Evolutionary conservation across 108 stramenopile species (phyloP), one percentile per base, ranked within the genome.

Genomic region (Schizochytrium sp.): DNA sequence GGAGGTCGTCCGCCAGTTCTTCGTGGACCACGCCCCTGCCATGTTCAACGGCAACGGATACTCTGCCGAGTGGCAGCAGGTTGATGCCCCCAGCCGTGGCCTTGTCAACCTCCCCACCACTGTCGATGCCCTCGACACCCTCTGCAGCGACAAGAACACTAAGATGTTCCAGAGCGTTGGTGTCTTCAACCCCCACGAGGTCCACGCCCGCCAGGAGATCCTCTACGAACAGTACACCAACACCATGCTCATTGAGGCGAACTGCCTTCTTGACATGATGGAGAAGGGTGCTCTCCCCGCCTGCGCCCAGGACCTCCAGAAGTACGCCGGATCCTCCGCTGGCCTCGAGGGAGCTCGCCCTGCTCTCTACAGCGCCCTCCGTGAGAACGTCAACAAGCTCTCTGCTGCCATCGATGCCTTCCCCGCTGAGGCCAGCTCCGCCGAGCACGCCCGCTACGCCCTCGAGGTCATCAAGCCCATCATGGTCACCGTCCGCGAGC

Each of bases 1-100:
- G 53, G 94, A 94, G 10, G 90, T 97, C 72, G 96, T 96, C 83
- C 94, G 95, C 53, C 93, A 94, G 61, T 93, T 94, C 57, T 91
- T 97, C 69, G 94, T 95, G 69, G 94, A 96, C 92, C 94, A 95
- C 94, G 96, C 95, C 96, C 94, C 93, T 92, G 96, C 96, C 57
- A 92, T 98, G 88, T 98, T 98, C 96, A 98, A 97, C 91, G 98
- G 98, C 46, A 93, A 98, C 94, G 97, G 97, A 93, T 98, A 97
- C 94, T 91, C 93, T 87, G 91, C 91, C 56, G 93, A 73, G 15
- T 93, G 93, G 91, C 96, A 83, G 53, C 61, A 96, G 76, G 95
- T 94, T 91, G 95, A 96, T 49, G 96, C 97, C 89, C 72, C 58
- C 76, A 94, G 96, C 53, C 92, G 94, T 57, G 98, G 98, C 76